Conservation (phyloP, 805 yeast species). For the Nakazawaea laoshanensis region DNA sequence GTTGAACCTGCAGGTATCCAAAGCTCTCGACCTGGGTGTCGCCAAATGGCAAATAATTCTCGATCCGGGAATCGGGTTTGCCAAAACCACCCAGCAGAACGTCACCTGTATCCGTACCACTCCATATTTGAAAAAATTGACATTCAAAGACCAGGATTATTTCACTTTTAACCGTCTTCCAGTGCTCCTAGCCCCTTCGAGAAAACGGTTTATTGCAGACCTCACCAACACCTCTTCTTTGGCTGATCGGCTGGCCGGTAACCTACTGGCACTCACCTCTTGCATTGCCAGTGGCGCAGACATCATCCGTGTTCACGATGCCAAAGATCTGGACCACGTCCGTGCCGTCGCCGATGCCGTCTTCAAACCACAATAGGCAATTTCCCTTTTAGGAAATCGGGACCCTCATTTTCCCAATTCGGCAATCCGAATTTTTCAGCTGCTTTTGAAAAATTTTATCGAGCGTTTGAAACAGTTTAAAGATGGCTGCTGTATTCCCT, state of each 20-base stretch:
- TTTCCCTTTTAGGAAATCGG: too few relatives aligned
- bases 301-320: constrained; percentile 86
- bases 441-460: too few relatives aligned
- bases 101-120: constrained; percentile 48
- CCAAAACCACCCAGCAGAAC: constrained; percentile 73
- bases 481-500: constrained; percentile 24
- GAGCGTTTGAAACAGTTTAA: constrained; percentile 5
- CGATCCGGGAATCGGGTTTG: constrained; percentile 97
- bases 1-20: constrained; percentile 41
- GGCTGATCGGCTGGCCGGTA: constrained; percentile 60
- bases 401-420: too few relatives aligned
- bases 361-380: constrained; percentile 1
- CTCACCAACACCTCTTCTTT: constrained; percentile 53
- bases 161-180: constrained; percentile 48
- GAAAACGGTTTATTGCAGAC: constrained; percentile 80
- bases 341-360: constrained; percentile 5
- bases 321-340: constrained; percentile 37
- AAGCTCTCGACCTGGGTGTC: constrained; percentile 57
- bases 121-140: constrained; percentile 39
- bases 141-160: constrained; percentile 23
- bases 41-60: constrained; percentile 83
- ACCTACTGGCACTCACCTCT: constrained; percentile 67
- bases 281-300: constrained; percentile 69
- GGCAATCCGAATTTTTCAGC: too few relatives aligned
- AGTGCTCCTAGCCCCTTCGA: constrained; percentile 75